Evolutionary conservation across 2,329 filamentous ascomycete species (phyloP), one percentile per base, ranked within the genome.

Genomic region (Botrytis squamosa): DNA sequence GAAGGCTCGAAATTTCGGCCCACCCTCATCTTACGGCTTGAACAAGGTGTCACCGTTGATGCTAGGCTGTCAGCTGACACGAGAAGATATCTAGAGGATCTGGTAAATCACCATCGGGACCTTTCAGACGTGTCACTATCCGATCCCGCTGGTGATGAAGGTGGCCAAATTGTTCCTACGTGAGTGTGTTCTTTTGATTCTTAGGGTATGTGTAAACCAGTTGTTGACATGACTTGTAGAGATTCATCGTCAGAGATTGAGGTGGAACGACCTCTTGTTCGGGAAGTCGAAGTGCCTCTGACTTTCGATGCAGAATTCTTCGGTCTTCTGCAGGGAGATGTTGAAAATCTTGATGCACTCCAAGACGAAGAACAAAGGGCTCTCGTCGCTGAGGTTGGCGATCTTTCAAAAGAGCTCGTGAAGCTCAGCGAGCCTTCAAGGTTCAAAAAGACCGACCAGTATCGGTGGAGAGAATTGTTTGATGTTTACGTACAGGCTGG

Each of bases 271-370:
- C 60, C 70, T 3, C 36, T 72, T 66, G 60, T 85, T 76, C 82
- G 84, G 38, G 83, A 82, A 74, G 85, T 97, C n/a, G 91, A 95
- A 80, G 88, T 97, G 10, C 92, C 93, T 29, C 84, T 97, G 3
- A 89, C 89, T 2, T 93, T 93, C 38, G 93, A 96, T 79, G 86
- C 87, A 33, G 89, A 94, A 80, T 97, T 97, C 82, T 97, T 97
- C 81, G 87, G 89, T 42, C 88, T 92, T 59, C 86, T 97, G 12
- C 90, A 92, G 78, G 88, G 85, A 62, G 92, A 95, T 80, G 87
- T 97, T 38, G 46, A 70, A 25, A 71, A 59, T 63, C 84, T 97
- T 4, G 92, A 93, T 76, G 84, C 84, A 0, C 84, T 97, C 5
- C 92, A 95, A 67, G 75, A 44, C 22, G 73, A 77, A 25, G 92